Evolutionary conservation across 331 rosid species (phyloP), one percentile per base, ranked within the genome.

Genomic region (Acacia pycnantha): DNA sequence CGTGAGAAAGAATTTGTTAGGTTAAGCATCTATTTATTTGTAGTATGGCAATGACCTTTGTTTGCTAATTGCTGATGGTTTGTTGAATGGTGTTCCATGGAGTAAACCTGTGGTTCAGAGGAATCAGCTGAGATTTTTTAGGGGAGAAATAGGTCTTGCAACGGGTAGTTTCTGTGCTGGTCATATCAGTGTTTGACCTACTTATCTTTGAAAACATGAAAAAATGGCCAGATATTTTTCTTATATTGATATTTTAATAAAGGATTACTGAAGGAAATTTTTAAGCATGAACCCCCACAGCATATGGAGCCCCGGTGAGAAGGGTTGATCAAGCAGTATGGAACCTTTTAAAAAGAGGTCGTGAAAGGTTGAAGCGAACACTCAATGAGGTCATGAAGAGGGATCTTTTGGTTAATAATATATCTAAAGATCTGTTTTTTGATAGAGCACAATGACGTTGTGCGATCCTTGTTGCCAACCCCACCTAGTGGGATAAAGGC

Each of bases 11-110:
- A 79, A 64, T 22, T 84, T 35, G 47, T 19, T 46, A 41, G 43
- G 44, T 76, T 27, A 37, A 53, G 37, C 67, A 19, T 70, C 22
- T 64, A 19, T 29, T 72, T 46, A 41, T 58, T 35, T 74, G 21
- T 66, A 19, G 13, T 65, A 37, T 48, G 13, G 59, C 13, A 21
- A 53, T 80, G 66, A 29, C 22, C 47, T 48, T 4, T 59, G 37
- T 69, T 76, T 27, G 44, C 75, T 76, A 58, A 75, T n/a, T 77
- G 73, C 44, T 58, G 82, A 58, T 70, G 67, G 46, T 16, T 62
- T 74, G 53, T 75, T 69, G 61, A 69, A 19, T 84, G 71, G 26
- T 70, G n/a, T 70, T 11, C 50, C 5, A 44, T 43, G 51, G 35
- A 22, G n/a, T 70, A n/a, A 6, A 5, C 8, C 44, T 27, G 1